Evolutionary conservation across 2,329 filamentous ascomycete species (phyloP).

Genomic region (Hymenoscyphus infarciens): DNA sequence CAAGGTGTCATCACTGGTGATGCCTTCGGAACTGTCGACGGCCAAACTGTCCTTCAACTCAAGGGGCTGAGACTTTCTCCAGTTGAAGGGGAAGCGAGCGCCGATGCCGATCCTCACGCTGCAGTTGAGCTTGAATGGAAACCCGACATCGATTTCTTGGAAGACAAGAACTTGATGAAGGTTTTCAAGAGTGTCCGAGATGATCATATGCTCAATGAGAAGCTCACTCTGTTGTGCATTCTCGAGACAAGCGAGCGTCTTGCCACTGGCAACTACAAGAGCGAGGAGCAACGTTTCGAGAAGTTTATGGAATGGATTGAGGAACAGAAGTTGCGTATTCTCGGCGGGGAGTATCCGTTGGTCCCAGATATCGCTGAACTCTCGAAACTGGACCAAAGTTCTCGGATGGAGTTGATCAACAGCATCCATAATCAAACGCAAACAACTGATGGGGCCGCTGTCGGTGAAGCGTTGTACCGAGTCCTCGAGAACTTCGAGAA

Average conservation of each 20-base stretch:
- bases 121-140: slow-evolving; percentile 21
- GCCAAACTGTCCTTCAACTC: slow-evolving; percentile 4
- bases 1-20: slow-evolving; percentile 6
- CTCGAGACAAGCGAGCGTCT: not conserved
- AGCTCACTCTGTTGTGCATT: slow-evolving; percentile 12
- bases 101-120: slow-evolving; percentile 13
- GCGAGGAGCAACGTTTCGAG: slow-evolving; percentile 5
- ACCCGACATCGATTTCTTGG: slow-evolving; percentile 21
- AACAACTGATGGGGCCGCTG: not conserved
- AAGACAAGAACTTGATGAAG: slow-evolving; percentile 13
- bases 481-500: slow-evolving; percentile 24
- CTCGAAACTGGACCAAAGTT: slow-evolving; percentile 7
- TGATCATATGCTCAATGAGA: slow-evolving; percentile 13
- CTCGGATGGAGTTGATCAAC: not conserved
- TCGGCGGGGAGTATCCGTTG: slow-evolving; percentile 8
- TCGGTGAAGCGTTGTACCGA: not conserved
- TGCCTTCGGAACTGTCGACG: slow-evolving; percentile 3
- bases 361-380: slow-evolving; percentile 7
- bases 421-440: not conserved
- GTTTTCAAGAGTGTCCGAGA: slow-evolving; percentile 10
- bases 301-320: slow-evolving; percentile 11
- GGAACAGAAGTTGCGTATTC: slow-evolving; percentile 8
- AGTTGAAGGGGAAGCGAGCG: slow-evolving; percentile 7
- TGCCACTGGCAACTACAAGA: not conserved
- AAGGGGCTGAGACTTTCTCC: slow-evolving; percentile 12